Base-by-base conservation (phyloP, 148 eudicot species). In the Rhododendron molle region DNA sequence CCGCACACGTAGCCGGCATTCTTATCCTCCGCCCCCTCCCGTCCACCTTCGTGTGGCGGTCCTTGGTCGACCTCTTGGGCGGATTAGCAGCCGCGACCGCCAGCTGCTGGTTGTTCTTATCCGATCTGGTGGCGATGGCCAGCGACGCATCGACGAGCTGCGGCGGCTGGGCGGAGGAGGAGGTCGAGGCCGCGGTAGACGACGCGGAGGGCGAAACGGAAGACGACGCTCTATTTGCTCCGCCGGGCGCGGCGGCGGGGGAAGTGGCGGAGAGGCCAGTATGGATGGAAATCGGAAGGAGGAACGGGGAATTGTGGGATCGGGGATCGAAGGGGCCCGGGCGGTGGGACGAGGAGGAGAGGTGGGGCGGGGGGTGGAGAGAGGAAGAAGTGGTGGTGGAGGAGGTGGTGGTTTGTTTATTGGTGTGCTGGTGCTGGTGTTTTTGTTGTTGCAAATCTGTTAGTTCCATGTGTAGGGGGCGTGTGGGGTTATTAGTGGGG, bases 1-100 rank as follows among this genome's bases (percentile, higher is more conserved):
- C 94, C 9, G 94, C 94, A 40, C 94, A 93, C 20, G 92, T 86
- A 5, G 94, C 94, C 38, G 94, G 94, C 94, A 93, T 93, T 65
- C 94, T 88, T 43, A 93, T 93, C 36, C 94, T 86, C 40, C 92
- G 84, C 26, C 95, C 92, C 2, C 93, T 87, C n/a, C 94, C 92
- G 76, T 92, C 94, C n/a, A 92, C 94, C 83, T 92, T 92, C 12
- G 92, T 92, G 87, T 92, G 94, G 5, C 94, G 88, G 90, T 91
- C 95, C 56, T 91, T 91, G 1, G 92, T 91, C 28, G 91, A 76
- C 83, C 90, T 82, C 84, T 87, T 91, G 0, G 92, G 54, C 18
- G 90, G 81, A 36, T 40, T 16, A 12, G 82, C 36, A 2, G 16
- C 54, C 65, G 88, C 54, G 1, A 80, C n/a, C 73, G 88, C 26